Evolutionary conservation across 176 grass and related monocot species (phyloP).

Genomic region (Luzula sylvatica): DNA sequence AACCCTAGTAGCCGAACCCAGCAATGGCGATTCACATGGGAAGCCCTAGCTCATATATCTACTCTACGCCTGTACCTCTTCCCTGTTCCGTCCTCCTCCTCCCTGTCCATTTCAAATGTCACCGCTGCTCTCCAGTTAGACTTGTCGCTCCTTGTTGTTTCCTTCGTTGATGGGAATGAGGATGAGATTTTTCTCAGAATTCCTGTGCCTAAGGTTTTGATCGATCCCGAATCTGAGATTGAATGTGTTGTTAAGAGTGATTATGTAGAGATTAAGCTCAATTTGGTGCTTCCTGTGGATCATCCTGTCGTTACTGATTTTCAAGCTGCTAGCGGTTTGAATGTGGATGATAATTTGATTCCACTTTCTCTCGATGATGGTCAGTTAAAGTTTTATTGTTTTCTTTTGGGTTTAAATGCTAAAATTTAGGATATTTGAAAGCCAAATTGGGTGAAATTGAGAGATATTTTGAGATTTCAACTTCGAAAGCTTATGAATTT

Average conservation of each 20-base stretch:
- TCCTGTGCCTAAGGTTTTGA: conserved; percentile 17
- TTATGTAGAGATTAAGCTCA: conserved; percentile 11
- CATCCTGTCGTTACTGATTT: conserved; percentile 8
- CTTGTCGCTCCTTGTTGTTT: conserved; percentile 6
- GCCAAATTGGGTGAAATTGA: background rate
- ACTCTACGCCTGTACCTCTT: conserved; percentile 35
- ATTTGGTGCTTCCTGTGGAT: conserved; percentile 8
- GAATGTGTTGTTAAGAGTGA: background rate
- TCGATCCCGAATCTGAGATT: conserved; percentile 1
- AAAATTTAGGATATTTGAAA: background rate
- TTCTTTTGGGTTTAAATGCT: background rate
- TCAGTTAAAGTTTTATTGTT: background rate
- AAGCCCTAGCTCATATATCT: conserved; percentile 24
- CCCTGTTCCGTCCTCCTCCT: background rate
- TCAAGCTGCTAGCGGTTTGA: background rate
- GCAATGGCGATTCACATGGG: conserved; percentile 38
- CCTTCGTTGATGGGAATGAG: background rate
- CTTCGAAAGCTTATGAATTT: background rate
- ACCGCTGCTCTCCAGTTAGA: background rate
- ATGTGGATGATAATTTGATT: background rate
- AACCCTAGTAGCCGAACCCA: conserved; percentile 11
- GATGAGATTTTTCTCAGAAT: background rate
- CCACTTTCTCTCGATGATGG: conserved; percentile 4
- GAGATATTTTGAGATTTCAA: background rate
- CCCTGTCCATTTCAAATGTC: background rate